These are phyloP conservation scores for Deakozyma indianensis DNA, from an alignment of 805 yeast species.

Conservation along the genomic window DNA sequence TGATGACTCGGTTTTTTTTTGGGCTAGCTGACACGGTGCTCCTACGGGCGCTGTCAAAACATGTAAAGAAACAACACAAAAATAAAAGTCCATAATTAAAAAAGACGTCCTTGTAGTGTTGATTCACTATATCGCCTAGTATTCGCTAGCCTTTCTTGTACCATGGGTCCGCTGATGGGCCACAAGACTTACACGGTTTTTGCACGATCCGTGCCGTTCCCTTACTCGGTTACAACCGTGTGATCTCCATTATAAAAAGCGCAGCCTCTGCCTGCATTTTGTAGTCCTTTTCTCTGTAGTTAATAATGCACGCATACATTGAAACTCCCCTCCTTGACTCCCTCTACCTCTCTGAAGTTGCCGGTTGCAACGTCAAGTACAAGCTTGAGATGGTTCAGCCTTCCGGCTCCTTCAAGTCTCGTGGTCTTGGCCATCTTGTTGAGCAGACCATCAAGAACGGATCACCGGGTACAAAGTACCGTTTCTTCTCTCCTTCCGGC, in stretches of 20 bases:
- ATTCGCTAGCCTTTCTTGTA: too few species aligned
- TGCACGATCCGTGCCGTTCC: too few species aligned
- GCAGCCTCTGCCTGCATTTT: not conserved
- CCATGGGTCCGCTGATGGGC: too few species aligned
- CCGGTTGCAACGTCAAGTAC: conserved; percentile 54
- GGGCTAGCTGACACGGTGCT: too few species aligned
- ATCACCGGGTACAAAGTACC: conserved; percentile 21
- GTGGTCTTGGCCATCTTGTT: conserved; percentile 91
- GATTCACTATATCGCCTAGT: too few species aligned
- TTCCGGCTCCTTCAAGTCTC: conserved; percentile 81
- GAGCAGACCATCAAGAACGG: conserved; percentile 38
- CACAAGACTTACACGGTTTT: not conserved
- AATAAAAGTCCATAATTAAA: too few species aligned
- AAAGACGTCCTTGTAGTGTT: too few species aligned
- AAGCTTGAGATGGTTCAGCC: conserved; percentile 83
- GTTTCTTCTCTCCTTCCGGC: conserved; percentile 79
- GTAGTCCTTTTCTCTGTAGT: not conserved
- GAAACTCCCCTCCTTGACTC: conserved; percentile 74
- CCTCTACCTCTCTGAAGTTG: conserved; percentile 53
- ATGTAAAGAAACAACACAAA: too few species aligned
- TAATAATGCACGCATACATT: conserved; percentile 7
- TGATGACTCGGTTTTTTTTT: too few species aligned
- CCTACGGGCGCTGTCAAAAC: too few species aligned
- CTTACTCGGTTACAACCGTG: conserved; percentile 2
- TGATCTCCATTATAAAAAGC: too few species aligned